These are phyloP conservation scores for Harringtonia lauricola DNA, from an alignment of 2,329 filamentous ascomycete genomes.

Conservation along the genomic window DNA sequence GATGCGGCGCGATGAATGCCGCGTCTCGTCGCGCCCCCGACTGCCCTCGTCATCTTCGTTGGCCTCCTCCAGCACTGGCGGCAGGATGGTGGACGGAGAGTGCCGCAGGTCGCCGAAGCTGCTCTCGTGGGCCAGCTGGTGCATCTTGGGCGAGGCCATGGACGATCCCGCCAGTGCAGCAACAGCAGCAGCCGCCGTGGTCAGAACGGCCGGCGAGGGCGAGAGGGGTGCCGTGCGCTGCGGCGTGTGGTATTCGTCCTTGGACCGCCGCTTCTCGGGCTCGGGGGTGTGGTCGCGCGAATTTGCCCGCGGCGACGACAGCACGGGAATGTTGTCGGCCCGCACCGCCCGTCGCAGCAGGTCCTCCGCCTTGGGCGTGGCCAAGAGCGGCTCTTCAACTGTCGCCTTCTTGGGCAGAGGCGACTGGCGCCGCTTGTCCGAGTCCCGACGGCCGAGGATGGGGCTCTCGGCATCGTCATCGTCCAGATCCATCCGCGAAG, in stretches of 20 bases:
- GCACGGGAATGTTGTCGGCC: neutral
- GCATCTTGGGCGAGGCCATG: conserved; percentile 1
- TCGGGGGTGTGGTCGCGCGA: conserved; percentile 5
- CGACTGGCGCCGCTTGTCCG: conserved; percentile 12
- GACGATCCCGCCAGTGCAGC: conserved; percentile 1
- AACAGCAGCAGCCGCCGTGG: conserved; percentile 1
- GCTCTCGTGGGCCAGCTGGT: conserved; percentile 2
- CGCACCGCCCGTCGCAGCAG: conserved; percentile 3
- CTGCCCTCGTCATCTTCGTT: conserved; percentile 30
- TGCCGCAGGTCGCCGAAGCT: conserved; percentile 8
- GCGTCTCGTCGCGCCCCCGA: conserved; percentile 1
- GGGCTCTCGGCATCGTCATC: conserved; percentile 15
- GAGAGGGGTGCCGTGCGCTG: neutral
- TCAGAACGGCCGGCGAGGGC: conserved; percentile 5
- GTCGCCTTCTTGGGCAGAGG: conserved; percentile 7
- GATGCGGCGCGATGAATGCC: no score
- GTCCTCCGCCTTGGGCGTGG: conserved; percentile 7
- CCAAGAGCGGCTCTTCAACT: neutral
- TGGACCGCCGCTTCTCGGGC: conserved; percentile 5
- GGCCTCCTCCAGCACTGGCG: conserved; percentile 40
- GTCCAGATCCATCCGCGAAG: neutral
- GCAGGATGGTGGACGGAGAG: conserved; percentile 27
- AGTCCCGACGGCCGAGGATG: conserved; percentile 19
- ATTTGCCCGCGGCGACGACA: conserved; percentile 8
- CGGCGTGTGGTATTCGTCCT: conserved; percentile 4